A percentile compares a stretch with the other conserved stretches of the same genome.
Conservation (phyloP, 352 stramenopile species). For the Phytopythium delawarense region DNA sequence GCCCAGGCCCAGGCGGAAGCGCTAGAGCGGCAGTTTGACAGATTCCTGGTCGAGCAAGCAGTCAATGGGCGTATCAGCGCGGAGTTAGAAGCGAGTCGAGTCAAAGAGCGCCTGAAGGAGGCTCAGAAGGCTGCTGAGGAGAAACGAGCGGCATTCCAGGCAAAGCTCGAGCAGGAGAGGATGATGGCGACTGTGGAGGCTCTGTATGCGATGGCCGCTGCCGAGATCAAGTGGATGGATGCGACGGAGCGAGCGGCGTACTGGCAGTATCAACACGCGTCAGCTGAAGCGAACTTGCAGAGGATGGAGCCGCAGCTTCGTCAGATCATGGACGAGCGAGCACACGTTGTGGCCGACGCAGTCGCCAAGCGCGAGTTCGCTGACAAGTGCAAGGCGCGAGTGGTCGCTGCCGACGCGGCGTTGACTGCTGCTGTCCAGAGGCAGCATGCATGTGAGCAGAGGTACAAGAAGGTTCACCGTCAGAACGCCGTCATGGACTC, state of each 20-base stretch:
- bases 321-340: conserved; percentile 38
- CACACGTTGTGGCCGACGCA: conserved; percentile 54
- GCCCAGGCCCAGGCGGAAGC: conserved; percentile 33
- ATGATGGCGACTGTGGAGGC: conserved; percentile 66
- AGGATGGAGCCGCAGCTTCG: conserved; percentile 38
- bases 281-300: conserved; percentile 26
- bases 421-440: conserved; percentile 31
- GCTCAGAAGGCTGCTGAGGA: conserved; percentile 40
- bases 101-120: conserved; percentile 41
- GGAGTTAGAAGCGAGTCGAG: conserved; percentile 35
- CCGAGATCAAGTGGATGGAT: conserved; percentile 52
- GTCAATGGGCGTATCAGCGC: conserved; percentile 41
- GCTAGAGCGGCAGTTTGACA: conserved; percentile 53
- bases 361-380: conserved; percentile 42
- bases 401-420: conserved; percentile 24
- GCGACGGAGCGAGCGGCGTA: conserved; percentile 32
- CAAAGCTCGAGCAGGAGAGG: conserved; percentile 54
- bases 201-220: conserved; percentile 25
- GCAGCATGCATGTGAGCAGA: conserved; percentile 27
- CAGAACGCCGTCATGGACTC: conserved; percentile 65
- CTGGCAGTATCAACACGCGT: conserved; percentile 21
- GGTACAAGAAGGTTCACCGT: conserved; percentile 44
- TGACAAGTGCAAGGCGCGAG: conserved; percentile 31
- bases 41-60: conserved; percentile 59
- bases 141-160: conserved; percentile 36